Evolutionary conservation across 805 yeast genomes (phyloP).

Genomic region (Saccharomycopsis fodiens): DNA sequence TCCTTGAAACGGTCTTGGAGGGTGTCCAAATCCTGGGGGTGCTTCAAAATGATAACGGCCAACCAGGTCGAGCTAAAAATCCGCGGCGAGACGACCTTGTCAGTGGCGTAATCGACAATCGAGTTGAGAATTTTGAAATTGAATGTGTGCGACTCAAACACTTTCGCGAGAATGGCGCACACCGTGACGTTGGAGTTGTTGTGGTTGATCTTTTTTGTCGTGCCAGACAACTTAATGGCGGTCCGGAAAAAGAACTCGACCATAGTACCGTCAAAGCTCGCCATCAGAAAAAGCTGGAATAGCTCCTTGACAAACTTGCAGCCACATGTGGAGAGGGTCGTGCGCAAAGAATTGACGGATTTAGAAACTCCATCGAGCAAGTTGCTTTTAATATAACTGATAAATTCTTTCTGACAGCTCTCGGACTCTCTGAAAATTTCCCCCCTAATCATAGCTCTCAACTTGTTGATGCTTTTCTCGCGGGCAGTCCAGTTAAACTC

Average conservation of each 20-base stretch:
- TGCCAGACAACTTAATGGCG: conserved; percentile 45
- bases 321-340: conserved; percentile 70
- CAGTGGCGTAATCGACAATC: conserved; percentile 46
- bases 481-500: neutral
- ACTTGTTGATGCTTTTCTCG: conserved; percentile 2
- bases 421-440: conserved; percentile 35
- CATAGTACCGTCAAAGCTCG: conserved; percentile 31
- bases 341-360: conserved; percentile 66
- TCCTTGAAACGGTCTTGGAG: conserved; percentile 19
- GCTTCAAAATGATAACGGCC: conserved; percentile 50
- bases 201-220: conserved; percentile 59
- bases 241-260: conserved; percentile 23
- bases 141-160: conserved; percentile 28
- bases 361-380: conserved; percentile 58
- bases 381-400: conserved; percentile 30
- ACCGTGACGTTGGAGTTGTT: conserved; percentile 48
- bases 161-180: conserved; percentile 26
- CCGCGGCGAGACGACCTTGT: conserved; percentile 67
- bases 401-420: conserved; percentile 28
- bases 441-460: conserved; percentile 45
- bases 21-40: conserved; percentile 30
- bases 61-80: conserved; percentile 65
- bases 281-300: conserved; percentile 32
- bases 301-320: conserved; percentile 72
- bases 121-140: conserved; percentile 43